Base-by-base conservation (phyloP, 2,329 filamentous ascomycete species). In the Helicocarpus griseus region DNA sequence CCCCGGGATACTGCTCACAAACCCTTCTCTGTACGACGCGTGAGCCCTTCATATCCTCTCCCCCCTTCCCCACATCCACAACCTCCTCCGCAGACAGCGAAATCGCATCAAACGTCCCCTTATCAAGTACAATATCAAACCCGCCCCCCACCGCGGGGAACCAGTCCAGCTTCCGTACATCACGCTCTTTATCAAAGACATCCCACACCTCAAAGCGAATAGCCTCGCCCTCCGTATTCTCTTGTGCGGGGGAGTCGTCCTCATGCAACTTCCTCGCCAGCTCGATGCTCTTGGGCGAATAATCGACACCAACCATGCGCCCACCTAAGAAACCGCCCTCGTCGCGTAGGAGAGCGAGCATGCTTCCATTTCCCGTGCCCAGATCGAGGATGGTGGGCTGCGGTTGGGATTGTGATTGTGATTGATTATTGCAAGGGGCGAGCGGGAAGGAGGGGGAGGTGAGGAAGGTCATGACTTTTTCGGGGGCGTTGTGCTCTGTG, bases 91-190 rank as follows among this genome's bases (percentile, higher is more conserved):
- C 68, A 13, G 68, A 70, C n/a, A 97, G 73, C 47, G 83, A 89
- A 31, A 98, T 86, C 9, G 93, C 93, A 73, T 98, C 93, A 66
- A 97, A 98, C 0, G 93, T 98, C 41, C 93, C 93, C 72, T 98
- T 98, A 70, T 98, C 93, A n/a, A 96, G 78, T 0, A 96, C 85
- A 0, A 96, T 81, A 68, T 97, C 89, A 73, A 90, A 97, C 0
- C 86, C 86, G 0, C 67, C 65, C 0, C 60, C 60, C 29, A 67
- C 60, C 39, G 63, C 63, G 0, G 59, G 73, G 60, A 68, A 73
- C 67, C 71, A 73, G 14, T 62, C 53, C 14, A 68, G 46, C 2
- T 50, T 54, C 2, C 54, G 47, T 26, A 57, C 48, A 0, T 61
- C 58, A 28, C 59, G 55, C 4, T n/a, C n/a, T n/a, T 67, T 65